Evolutionary conservation across 352 stramenopile species (phyloP).

Genomic region (Pythium pyrilobum): DNA sequence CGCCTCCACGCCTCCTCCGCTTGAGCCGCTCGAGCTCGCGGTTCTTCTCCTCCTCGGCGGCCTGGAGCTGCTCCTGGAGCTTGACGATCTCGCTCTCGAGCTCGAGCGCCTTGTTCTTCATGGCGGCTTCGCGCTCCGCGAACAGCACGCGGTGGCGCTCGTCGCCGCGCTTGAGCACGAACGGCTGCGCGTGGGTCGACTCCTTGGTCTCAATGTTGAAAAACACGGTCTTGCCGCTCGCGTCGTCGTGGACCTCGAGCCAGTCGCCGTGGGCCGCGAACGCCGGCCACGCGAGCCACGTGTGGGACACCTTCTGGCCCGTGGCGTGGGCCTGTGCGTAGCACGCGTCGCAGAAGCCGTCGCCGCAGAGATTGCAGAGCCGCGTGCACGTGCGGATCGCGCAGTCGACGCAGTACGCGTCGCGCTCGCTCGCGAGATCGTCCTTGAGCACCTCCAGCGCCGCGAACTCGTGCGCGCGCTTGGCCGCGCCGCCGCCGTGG

Average conservation of each 20-base stretch:
- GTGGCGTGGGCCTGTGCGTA: constrained; percentile 45
- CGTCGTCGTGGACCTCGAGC: constrained; percentile 67
- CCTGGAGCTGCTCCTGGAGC: constrained; percentile 51
- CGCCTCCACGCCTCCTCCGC: constrained; percentile 1
- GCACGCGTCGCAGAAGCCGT: constrained; percentile 66
- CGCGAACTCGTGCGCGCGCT: constrained; percentile 34
- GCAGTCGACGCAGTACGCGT: constrained; percentile 70
- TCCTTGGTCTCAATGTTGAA: constrained; percentile 83
- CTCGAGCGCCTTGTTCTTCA: constrained; percentile 46
- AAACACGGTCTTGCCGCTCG: constrained; percentile 34
- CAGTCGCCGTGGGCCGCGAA: constrained; percentile 57
- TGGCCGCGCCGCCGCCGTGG: constrained; percentile 24
- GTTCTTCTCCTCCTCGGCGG: constrained; percentile 41
- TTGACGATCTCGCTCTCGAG: constrained; percentile 64
- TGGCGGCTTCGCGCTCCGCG: constrained; percentile 43
- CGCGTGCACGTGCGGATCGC: constrained; percentile 34
- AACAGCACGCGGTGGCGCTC: constrained; percentile 53
- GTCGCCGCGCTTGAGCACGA: constrained; percentile 42
- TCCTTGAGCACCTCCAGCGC: constrained; percentile 53
- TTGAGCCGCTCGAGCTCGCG: constrained; percentile 18
- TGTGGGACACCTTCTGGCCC: constrained; percentile 58
- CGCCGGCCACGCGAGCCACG: constrained; percentile 46
- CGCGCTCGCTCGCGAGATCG: constrained; percentile 35
- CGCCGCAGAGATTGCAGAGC: constrained; percentile 75
- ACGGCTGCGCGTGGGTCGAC: constrained; percentile 44